phyloP scores from a whole-genome alignment of 495 filamentous ascomycete genomes.

The Penicillium coffeae region DNA sequence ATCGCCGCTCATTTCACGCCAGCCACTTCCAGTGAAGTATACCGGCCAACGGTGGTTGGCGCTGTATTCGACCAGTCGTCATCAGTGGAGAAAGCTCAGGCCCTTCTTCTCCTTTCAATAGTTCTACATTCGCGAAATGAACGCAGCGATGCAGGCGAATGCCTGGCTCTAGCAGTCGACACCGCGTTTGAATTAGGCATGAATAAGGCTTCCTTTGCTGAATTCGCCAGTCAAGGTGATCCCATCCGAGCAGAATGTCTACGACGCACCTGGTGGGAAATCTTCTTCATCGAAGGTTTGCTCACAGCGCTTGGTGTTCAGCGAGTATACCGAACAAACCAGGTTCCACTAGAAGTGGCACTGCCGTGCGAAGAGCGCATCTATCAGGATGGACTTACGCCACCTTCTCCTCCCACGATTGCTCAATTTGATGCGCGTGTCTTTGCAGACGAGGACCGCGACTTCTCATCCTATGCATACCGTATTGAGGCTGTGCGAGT shows the following conservation, averaged over 20 bases:
- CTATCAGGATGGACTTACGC: conserved; percentile 38
- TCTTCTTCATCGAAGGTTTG: conserved; percentile 71
- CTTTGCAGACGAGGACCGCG: conserved; percentile 43
- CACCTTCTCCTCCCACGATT: conserved; percentile 37
- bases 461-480: conserved; percentile 46
- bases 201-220: conserved; percentile 55
- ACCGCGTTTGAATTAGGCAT: conserved; percentile 72
- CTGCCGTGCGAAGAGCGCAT: conserved; percentile 48
- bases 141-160: conserved; percentile 58
- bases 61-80: conserved; percentile 32
- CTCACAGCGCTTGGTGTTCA: conserved; percentile 46
- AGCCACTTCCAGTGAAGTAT: conserved; percentile 36
- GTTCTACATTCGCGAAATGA: conserved; percentile 74
- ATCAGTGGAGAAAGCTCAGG: conserved; percentile 59
- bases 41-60: conserved; percentile 35
- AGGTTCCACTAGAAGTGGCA: conserved; percentile 34
- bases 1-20: conserved; percentile 43
- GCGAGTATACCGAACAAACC: conserved; percentile 29
- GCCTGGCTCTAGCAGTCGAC: conserved; percentile 63
- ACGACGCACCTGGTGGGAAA: conserved; percentile 88
- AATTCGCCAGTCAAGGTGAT: conserved; percentile 42
- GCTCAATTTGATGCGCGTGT: conserved; percentile 43
- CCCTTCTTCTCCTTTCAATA: conserved; percentile 70
- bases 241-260: conserved; percentile 68
- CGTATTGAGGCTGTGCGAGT: conserved; percentile 64